Conservation (phyloP, 305 asterid genomes). For the Vinca major region DNA sequence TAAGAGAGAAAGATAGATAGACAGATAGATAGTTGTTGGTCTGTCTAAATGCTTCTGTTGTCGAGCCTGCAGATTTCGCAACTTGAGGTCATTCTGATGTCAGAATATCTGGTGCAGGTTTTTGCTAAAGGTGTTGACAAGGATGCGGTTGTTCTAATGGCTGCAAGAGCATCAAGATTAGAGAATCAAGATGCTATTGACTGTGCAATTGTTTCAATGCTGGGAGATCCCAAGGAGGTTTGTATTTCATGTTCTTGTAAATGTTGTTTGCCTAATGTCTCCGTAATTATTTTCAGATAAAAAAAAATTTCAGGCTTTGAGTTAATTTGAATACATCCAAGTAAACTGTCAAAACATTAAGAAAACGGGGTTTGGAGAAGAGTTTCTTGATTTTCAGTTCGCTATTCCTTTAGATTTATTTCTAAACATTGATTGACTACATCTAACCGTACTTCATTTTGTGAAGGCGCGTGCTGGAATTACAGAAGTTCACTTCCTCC, state of each 20-base stretch:
- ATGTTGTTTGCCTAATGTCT: not conserved
- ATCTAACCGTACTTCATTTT: not conserved
- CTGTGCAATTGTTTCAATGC: conserved; percentile 34
- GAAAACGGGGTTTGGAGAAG: not conserved
- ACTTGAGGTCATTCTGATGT: not conserved
- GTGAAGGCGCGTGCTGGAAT: conserved; percentile 44
- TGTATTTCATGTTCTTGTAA: conserved; percentile 1
- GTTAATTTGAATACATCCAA: not conserved
- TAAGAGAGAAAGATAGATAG: not conserved
- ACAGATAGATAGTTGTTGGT: too few relatives aligned
- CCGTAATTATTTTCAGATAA: not conserved
- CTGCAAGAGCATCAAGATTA: conserved; percentile 35
- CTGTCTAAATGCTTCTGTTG: not conserved
- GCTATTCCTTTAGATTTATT: not conserved
- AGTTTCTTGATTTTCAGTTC: not conserved
- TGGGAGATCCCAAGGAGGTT: conserved; percentile 34
- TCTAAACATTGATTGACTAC: not conserved
- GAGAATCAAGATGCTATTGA: conserved; percentile 42
- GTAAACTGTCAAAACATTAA: not conserved
- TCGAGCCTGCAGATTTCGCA: not conserved
- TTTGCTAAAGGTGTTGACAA: conserved; percentile 28
- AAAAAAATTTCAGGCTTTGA: not conserved
- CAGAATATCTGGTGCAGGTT: conserved; percentile 20
- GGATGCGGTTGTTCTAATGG: conserved; percentile 33
- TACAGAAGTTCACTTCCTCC: conserved; percentile 45